Evolutionary conservation across 2,329 filamentous ascomycete species (phyloP).

Genomic region (Mycosphaerella sp.): DNA sequence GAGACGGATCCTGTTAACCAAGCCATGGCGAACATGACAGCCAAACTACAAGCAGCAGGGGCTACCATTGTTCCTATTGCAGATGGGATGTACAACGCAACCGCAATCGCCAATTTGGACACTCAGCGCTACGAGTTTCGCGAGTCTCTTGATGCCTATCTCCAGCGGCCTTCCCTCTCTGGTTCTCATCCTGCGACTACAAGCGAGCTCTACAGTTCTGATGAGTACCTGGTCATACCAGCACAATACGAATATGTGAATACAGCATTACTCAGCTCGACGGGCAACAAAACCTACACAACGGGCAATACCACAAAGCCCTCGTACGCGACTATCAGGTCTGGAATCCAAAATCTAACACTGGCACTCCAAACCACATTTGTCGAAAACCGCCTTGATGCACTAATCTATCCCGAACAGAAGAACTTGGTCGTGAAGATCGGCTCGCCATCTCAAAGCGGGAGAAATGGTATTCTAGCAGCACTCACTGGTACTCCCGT

Average conservation of each 20-base stretch:
- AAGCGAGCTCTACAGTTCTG: slow-evolving; percentile 45
- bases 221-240: slow-evolving; percentile 55
- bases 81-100: slow-evolving; percentile 48
- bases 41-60: slow-evolving; percentile 43
- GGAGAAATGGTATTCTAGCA: slow-evolving; percentile 54
- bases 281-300: slow-evolving; percentile 35
- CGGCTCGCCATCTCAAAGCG: slow-evolving; percentile 52
- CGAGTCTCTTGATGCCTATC: slow-evolving; percentile 51
- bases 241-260: slow-evolving; percentile 52
- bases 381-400: slow-evolving; percentile 46
- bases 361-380: slow-evolving; percentile 49
- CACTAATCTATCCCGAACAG: slow-evolving; percentile 59
- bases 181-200: slow-evolving; percentile 45
- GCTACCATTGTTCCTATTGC: slow-evolving; percentile 48
- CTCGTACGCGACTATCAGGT: slow-evolving; percentile 43
- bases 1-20: slow-evolving; percentile 55
- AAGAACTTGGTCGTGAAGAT: slow-evolving; percentile 56
- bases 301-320: background rate
- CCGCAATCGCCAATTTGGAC: slow-evolving; percentile 46
- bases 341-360: slow-evolving; percentile 50
- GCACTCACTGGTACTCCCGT: slow-evolving; percentile 51
- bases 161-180: slow-evolving; percentile 41
- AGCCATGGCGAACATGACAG: slow-evolving; percentile 46
- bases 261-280: slow-evolving; percentile 48
- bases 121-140: slow-evolving; percentile 58